phyloP scores from a whole-genome alignment of 345 rosid genomes.

The Eucalyptus cladocalyx region DNA sequence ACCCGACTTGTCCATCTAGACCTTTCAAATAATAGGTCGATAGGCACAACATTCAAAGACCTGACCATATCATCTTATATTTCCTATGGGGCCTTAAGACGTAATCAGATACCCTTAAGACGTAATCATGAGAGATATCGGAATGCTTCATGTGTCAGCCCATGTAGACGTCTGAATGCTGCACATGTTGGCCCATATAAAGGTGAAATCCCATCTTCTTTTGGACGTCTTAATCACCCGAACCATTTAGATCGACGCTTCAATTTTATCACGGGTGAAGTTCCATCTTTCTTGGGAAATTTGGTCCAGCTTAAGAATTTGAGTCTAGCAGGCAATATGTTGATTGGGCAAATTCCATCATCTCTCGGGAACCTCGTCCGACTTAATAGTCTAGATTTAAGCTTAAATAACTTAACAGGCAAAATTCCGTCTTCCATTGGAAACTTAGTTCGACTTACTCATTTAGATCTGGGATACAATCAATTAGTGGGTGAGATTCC shows the following conservation, averaged over 20 bases:
- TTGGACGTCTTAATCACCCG: neutral
- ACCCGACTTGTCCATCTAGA: too few relatives aligned
- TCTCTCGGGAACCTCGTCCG: neutral
- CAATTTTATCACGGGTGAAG: neutral
- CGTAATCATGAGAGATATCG: too few relatives aligned
- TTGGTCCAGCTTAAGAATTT: neutral
- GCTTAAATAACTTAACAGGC: accelerated
- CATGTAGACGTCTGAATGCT: too few relatives aligned
- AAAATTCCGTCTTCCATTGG: neutral
- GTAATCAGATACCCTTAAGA: too few relatives aligned
- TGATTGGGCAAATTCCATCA: neutral
- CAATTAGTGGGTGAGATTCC: neutral
- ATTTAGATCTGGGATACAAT: neutral
- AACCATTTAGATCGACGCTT: neutral
- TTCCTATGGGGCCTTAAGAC: too few relatives aligned
- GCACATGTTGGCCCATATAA: too few relatives aligned
- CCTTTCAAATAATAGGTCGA: too few relatives aligned
- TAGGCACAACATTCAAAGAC: too few relatives aligned
- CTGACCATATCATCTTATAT: too few relatives aligned
- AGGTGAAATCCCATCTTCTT: neutral
- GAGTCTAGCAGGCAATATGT: neutral
- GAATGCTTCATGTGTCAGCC: too few relatives aligned
- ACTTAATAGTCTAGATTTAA: neutral
- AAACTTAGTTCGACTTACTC: neutral
- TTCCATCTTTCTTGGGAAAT: neutral